A percentile compares a stretch with the other conserved stretches of the same genome.
Conservation (phyloP, 495 filamentous ascomycete genomes). For the Lepraria neglecta region DNA sequence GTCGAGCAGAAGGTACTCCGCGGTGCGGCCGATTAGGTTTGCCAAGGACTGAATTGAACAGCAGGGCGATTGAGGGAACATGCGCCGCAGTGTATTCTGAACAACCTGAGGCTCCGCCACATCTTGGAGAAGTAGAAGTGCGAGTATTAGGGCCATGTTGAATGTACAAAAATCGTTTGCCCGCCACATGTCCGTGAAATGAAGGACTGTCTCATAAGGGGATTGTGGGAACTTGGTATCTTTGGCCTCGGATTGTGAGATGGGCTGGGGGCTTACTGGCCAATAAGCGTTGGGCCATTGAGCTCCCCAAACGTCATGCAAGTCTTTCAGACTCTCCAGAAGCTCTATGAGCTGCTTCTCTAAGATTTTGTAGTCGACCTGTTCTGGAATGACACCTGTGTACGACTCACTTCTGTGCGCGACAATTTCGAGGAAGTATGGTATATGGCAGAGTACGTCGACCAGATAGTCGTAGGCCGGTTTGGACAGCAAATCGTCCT, state of each 20-base stretch:
- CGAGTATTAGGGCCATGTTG: background rate
- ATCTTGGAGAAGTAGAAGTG: slow-evolving; percentile 7
- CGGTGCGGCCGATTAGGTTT: slow-evolving; percentile 4
- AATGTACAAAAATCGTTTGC: slow-evolving; percentile 8
- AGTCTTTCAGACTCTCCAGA: background rate
- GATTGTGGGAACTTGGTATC: background rate
- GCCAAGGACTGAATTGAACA: background rate
- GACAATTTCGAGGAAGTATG: background rate
- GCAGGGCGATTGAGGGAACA: background rate
- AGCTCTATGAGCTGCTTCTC: slow-evolving; percentile 3
- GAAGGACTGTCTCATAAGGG: slow-evolving; percentile 4
- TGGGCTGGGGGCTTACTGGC: background rate
- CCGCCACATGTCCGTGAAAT: slow-evolving; percentile 2
- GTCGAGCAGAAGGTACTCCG: slow-evolving; percentile 9
- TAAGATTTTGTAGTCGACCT: background rate
- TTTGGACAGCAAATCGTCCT: slow-evolving; percentile 6
- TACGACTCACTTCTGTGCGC: background rate
- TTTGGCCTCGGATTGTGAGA: background rate
- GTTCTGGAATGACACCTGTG: background rate
- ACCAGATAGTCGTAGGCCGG: slow-evolving; percentile 1
- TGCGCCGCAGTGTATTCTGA: background rate
- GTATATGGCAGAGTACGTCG: slow-evolving; percentile 13
- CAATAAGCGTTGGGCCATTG: background rate
- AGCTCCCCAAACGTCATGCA: background rate
- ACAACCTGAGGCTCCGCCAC: slow-evolving; percentile 1